Evolutionary conservation across 805 yeast species (phyloP).

Genomic region (Metschnikowia hibisci): DNA sequence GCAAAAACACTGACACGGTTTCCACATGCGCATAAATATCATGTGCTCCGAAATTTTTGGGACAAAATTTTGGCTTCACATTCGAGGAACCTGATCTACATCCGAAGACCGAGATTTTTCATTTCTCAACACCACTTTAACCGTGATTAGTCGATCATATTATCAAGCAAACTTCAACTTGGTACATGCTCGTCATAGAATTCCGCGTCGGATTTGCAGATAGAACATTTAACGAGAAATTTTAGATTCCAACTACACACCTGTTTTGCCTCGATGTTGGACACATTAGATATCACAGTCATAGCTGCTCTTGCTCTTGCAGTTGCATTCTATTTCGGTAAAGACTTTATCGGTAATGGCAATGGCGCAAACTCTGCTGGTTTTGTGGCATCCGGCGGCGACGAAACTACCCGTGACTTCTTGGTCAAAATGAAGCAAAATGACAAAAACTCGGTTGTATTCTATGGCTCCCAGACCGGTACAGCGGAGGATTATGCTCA

Average conservation of each 20-base stretch:
- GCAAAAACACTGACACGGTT: background rate
- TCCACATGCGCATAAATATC: conserved; percentile 1
- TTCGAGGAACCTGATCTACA: background rate
- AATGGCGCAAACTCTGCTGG: conserved; percentile 32
- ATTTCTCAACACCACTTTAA: no score
- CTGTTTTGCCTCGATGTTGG: conserved; percentile 41
- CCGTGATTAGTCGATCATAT: background rate
- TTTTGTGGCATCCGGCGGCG: conserved; percentile 23
- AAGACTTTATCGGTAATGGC: conserved; percentile 45
- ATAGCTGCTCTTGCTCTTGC: conserved; percentile 64
- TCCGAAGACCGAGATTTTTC: no score
- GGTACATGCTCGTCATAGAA: background rate
- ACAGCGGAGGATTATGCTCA: conserved; percentile 97
- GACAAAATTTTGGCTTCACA: conserved; percentile 1
- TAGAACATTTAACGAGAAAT: conserved; percentile 40
- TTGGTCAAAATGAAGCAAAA: conserved; percentile 53
- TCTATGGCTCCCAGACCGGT: conserved; percentile 96
- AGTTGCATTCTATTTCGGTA: conserved; percentile 61
- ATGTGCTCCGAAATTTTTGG: background rate
- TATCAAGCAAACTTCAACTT: background rate
- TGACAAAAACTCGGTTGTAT: conserved; percentile 71
- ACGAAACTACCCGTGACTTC: conserved; percentile 49
- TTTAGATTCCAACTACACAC: conserved; percentile 46
- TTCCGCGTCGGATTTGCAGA: conserved; percentile 18
- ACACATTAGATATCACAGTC: conserved; percentile 67